Percentiles rank a stretch among this genome's conserved stretches.
These are phyloP conservation scores for Thielaviopsis ethacetica DNA, from an alignment of 2,329 filamentous ascomycete genomes.

Conservation along the genomic window DNA sequence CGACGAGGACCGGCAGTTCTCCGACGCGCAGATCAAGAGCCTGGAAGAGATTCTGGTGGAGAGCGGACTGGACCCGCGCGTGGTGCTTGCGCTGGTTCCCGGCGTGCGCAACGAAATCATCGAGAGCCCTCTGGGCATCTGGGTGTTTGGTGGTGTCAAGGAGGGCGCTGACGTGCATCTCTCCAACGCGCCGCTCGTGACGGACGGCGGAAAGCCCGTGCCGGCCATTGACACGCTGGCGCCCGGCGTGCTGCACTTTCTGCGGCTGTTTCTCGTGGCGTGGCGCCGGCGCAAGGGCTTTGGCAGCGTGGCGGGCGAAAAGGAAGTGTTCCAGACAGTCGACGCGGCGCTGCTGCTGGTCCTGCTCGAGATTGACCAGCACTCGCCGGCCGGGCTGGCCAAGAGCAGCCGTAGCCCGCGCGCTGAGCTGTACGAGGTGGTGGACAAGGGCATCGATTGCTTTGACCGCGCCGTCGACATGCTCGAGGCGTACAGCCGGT, in stretches of 20 bases:
- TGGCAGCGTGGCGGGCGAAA: conserved; percentile 79
- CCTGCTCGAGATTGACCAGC: conserved; percentile 63
- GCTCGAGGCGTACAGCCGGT: conserved; percentile 63
- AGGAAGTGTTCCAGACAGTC: conserved; percentile 74
- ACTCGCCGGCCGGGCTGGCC: conserved; percentile 42
- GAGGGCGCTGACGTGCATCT: conserved; percentile 49
- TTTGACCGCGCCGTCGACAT: conserved; percentile 73
- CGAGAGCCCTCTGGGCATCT: conserved; percentile 68
- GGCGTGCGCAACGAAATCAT: conserved; percentile 66
- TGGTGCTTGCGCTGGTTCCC: conserved; percentile 66
- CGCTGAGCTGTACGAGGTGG: conserved; percentile 68
- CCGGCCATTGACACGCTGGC: conserved; percentile 18
- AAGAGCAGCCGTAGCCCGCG: conserved; percentile 42
- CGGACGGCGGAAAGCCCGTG: conserved; percentile 11
- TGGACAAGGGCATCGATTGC: conserved; percentile 82
- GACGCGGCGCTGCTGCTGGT: conserved; percentile 75
- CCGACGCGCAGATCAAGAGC: conserved; percentile 49
- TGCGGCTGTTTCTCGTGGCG: conserved; percentile 66
- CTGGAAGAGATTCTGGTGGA: conserved; percentile 69
- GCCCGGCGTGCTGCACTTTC: conserved; percentile 49
- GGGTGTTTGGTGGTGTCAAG: conserved; percentile 76
- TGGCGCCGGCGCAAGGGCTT: conserved; percentile 94
- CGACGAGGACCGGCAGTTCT: conserved; percentile 28
- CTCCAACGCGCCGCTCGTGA: conserved; percentile 22
- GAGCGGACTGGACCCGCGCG: conserved; percentile 72